Conservation (phyloP, 2,329 filamentous ascomycete species). For the Fusarium incarnatum region DNA sequence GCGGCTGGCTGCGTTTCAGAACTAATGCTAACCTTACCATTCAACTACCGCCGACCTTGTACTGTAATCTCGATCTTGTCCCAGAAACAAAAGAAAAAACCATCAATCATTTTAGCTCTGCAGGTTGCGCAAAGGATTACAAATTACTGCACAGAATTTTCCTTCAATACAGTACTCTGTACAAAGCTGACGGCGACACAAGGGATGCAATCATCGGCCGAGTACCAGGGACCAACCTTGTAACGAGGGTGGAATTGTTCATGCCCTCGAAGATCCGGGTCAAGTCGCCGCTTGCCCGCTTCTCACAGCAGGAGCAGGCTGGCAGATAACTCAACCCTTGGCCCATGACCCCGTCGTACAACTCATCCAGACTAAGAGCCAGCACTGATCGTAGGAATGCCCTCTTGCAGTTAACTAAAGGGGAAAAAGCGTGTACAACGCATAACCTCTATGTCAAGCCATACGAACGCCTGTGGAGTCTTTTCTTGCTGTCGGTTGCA, state of each 20-base stretch:
- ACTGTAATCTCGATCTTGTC: conserved; percentile 23
- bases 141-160: background rate
- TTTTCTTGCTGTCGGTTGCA: conserved; percentile 21
- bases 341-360: conserved; percentile 14
- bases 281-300: conserved; percentile 9
- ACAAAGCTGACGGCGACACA: conserved; percentile 17
- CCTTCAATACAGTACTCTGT: background rate
- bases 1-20: conserved; percentile 26
- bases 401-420: conserved; percentile 19
- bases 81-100: background rate
- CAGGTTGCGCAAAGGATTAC: conserved; percentile 2
- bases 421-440: conserved; percentile 11
- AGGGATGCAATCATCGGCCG: conserved; percentile 19
- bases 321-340: conserved; percentile 7
- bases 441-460: conserved; percentile 16
- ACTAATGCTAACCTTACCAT: conserved; percentile 17
- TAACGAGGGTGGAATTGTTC: conserved; percentile 12
- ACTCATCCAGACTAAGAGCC: conserved; percentile 17
- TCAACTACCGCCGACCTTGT: conserved; percentile 17
- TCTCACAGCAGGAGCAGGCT: conserved; percentile 10
- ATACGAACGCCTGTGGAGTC: conserved; percentile 27
- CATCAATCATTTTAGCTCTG: conserved; percentile 8
- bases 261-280: conserved; percentile 19
- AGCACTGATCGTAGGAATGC: conserved; percentile 20
- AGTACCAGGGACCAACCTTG: conserved; percentile 27